A percentile compares a stretch with the other conserved stretches of the same genome.
phyloP scores from a whole-genome alignment of 2,329 filamentous ascomycete species.

The Elsinoe necatrix region DNA sequence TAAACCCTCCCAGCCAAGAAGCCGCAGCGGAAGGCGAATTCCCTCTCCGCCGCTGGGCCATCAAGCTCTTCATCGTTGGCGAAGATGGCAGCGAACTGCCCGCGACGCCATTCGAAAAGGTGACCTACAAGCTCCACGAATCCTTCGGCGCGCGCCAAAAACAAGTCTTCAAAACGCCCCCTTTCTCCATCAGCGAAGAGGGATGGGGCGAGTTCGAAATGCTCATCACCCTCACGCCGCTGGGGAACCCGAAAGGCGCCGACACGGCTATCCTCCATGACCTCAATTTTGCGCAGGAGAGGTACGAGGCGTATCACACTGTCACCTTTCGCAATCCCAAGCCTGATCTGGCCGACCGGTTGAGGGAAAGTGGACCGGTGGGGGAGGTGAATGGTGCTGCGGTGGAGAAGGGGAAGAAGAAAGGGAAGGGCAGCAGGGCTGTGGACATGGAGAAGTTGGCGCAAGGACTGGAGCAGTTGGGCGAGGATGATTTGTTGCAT shows the following conservation, averaged over 20 bases:
- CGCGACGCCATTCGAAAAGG: constrained; percentile 83
- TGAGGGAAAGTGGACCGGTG: constrained; percentile 77
- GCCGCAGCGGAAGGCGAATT: constrained; percentile 76
- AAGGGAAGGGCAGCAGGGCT: constrained; percentile 45
- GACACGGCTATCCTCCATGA: constrained; percentile 78
- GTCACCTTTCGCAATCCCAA: constrained; percentile 91
- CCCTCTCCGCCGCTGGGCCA: constrained; percentile 86
- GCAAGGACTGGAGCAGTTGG: constrained; percentile 77
- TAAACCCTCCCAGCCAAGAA: constrained; percentile 52
- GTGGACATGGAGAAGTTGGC: constrained; percentile 96
- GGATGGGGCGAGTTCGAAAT: constrained; percentile 99
- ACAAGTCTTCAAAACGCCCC: constrained; percentile 75
- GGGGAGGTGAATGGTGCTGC: constrained; percentile 51
- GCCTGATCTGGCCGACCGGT: constrained; percentile 65
- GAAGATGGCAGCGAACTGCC: constrained; percentile 76
- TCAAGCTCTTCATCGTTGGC: constrained; percentile 76
- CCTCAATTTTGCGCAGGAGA: constrained; percentile 74
- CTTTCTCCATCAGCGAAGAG: constrained; percentile 85
- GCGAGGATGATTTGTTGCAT: constrained; percentile 86
- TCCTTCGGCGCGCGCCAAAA: constrained; percentile 74
- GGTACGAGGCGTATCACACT: constrained; percentile 74
- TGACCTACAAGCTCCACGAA: constrained; percentile 85
- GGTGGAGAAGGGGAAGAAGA: constrained; percentile 64
- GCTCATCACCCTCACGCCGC: constrained; percentile 70
- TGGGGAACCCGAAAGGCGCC: constrained; percentile 63